Percentiles rank a stretch among this genome's conserved stretches.
Evolutionary conservation across 129 eudicot genomes (phyloP).

Genomic region (Centrapalus pauciflorus): DNA sequence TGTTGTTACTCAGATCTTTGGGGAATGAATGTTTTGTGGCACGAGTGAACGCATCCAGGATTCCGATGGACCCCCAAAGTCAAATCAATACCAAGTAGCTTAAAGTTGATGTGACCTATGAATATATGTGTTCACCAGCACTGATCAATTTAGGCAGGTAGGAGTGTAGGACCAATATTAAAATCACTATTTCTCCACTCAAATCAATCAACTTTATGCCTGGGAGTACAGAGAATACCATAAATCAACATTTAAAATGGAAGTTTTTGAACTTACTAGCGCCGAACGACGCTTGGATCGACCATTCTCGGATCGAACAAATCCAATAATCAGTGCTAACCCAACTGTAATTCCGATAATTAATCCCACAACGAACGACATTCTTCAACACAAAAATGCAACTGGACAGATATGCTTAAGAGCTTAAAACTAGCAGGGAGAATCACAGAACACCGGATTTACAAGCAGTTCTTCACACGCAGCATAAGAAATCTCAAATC

Average conservation of each 20-base stretch:
- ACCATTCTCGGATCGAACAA: conserved; percentile 76
- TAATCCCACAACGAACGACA: conserved; percentile 67
- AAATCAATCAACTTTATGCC: neutral
- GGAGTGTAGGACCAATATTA: neutral
- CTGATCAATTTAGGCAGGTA: neutral
- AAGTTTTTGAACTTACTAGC: conserved; percentile 34
- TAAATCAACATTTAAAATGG: neutral
- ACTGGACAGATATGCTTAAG: neutral
- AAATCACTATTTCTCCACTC: neutral
- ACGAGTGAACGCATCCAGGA: neutral
- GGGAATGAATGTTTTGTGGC: neutral
- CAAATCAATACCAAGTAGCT: neutral
- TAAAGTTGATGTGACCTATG: conserved; percentile 13
- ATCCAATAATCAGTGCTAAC: conserved; percentile 45
- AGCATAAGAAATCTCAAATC: neutral
- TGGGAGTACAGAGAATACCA: neutral
- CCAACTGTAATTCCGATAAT: conserved; percentile 64
- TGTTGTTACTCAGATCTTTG: neutral
- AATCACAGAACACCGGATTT: conserved; percentile 1
- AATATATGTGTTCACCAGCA: neutral
- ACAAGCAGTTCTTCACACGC: neutral
- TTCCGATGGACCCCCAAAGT: conserved; percentile 17
- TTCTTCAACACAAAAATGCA: neutral
- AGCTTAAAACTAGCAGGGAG: neutral
- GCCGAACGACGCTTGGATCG: conserved; percentile 74